Conservation (phyloP, 2,329 filamentous ascomycete genomes). For the Trichoderma sp. region DNA sequence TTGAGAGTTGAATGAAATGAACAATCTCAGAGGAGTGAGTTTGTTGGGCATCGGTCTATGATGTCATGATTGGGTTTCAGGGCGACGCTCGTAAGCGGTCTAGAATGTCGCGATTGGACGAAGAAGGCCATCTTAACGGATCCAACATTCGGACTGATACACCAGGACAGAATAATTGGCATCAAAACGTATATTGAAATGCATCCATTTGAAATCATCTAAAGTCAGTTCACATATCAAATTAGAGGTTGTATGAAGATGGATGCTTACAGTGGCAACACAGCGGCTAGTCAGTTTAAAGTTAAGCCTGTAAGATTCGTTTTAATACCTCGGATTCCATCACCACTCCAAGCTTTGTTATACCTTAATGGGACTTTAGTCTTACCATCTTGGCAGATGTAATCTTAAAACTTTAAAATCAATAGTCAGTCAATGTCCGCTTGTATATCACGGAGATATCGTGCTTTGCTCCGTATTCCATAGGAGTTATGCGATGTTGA, state of each 20-base stretch:
- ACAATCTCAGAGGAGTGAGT: not conserved
- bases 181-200: not conserved
- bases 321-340: not conserved
- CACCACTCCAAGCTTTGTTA: not conserved
- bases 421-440: not conserved
- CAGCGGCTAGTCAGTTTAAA: not conserved
- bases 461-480: not conserved
- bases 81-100: not conserved
- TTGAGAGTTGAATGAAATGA: not conserved
- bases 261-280: not conserved
- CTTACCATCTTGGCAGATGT: not conserved
- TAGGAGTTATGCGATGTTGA: not conserved
- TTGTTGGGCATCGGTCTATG: constrained; percentile 10
- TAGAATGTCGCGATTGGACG: constrained; percentile 5
- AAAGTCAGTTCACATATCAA: not conserved
- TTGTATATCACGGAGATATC: not conserved
- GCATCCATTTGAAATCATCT: not conserved
- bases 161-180: not conserved
- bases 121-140: not conserved
- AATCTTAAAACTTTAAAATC: not conserved
- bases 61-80: constrained; percentile 11
- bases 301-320: not conserved
- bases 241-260: not conserved
- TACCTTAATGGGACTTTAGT: not conserved
- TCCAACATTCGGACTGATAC: not conserved